Conservation (phyloP, 2,329 filamentous ascomycete species). For the Hymenoscyphus infarciens region DNA sequence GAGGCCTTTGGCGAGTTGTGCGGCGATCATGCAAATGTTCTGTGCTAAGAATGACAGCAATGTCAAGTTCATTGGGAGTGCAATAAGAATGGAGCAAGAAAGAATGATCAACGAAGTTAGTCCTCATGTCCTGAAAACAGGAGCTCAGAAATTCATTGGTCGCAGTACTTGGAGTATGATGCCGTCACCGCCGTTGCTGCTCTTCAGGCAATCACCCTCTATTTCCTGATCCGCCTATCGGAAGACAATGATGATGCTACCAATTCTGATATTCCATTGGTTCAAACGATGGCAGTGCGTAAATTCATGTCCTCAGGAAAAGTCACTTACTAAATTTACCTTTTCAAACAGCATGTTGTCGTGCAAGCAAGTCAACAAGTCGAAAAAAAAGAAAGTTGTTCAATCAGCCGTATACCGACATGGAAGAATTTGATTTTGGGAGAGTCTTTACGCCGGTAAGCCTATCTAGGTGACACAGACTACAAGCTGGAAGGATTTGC, state of each 20-base stretch:
- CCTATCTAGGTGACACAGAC: no score
- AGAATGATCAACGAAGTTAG: constrained; percentile 20
- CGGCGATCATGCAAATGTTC: constrained; percentile 17
- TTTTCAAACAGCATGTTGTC: not conserved
- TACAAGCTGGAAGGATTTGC: no score
- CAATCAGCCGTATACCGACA: no score
- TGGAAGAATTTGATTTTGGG: no score
- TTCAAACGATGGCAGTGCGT: constrained; percentile 21
- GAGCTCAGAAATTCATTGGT: no score
- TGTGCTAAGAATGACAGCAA: constrained; percentile 19
- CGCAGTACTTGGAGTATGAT: constrained; percentile 14
- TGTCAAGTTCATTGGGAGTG: constrained; percentile 18
- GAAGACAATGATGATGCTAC: constrained; percentile 19
- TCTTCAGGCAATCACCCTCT: constrained; percentile 21
- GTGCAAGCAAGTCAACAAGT: not conserved
- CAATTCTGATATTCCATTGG: constrained; percentile 19
- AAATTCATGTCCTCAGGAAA: not conserved
- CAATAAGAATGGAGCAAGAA: constrained; percentile 22
- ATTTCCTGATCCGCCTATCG: constrained; percentile 20
- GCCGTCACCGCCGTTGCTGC: constrained; percentile 18
- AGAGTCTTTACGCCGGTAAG: no score
- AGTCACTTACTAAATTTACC: not conserved
- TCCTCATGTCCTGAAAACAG: not conserved
- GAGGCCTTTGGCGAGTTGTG: constrained; percentile 18
- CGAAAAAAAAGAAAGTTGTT: no score